phyloP scores from a whole-genome alignment of 441 rosid genomes.

The Pelargonium fulgidum region DNA sequence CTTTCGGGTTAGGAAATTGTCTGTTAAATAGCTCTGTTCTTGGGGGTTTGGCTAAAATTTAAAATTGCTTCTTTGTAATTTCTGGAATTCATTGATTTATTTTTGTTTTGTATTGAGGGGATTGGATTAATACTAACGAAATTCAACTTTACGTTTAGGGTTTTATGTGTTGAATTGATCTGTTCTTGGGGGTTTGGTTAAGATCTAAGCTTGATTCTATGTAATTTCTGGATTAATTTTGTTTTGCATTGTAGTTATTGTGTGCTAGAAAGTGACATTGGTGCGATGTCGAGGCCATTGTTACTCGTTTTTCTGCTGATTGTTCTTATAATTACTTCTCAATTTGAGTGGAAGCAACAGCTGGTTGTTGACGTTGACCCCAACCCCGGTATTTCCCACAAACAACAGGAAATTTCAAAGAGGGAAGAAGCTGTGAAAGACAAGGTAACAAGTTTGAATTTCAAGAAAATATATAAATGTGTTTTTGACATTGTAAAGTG shows the following conservation, averaged over 20 bases:
- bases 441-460: slow-evolving; percentile 35
- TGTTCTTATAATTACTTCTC: slow-evolving; percentile 66
- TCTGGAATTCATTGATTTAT: no score
- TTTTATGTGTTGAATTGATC: not conserved
- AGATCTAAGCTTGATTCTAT: not conserved
- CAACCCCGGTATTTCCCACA: slow-evolving; percentile 34
- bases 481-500: not conserved
- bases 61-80: no score
- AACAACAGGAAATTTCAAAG: slow-evolving; percentile 44
- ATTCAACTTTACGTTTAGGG: not conserved
- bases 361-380: slow-evolving; percentile 52
- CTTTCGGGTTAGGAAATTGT: no score
- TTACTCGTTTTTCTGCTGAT: slow-evolving; percentile 60
- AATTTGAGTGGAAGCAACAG: slow-evolving; percentile 83
- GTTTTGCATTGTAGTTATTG: slow-evolving; percentile 12
- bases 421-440: slow-evolving; percentile 71
- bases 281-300: slow-evolving; percentile 65
- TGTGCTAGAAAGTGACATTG: slow-evolving; percentile 29
- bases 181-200: not conserved
- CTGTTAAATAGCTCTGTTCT: no score
- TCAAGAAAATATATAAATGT: no score
- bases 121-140: no score
- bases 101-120: no score
- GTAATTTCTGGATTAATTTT: not conserved
- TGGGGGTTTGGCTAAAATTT: no score